phyloP scores from a whole-genome alignment of 176 grass and related monocot species.

The Carex scoparia region DNA sequence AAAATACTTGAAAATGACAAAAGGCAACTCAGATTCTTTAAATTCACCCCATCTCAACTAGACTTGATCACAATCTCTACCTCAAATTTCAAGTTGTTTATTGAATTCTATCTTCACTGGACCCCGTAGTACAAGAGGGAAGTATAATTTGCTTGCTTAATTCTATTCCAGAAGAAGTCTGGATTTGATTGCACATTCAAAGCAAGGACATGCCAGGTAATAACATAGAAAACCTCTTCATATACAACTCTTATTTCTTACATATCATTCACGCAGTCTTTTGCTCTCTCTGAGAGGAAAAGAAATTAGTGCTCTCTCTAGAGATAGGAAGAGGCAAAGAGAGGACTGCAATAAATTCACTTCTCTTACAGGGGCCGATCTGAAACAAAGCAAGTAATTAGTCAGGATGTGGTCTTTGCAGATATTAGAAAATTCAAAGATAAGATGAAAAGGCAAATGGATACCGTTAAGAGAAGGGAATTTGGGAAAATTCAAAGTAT shows the following conservation, averaged over 20 bases:
- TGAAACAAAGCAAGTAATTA: conserved; percentile 6
- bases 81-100: background rate
- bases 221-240: background rate
- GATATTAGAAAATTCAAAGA: conserved; percentile 8
- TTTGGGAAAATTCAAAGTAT: background rate
- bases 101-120: background rate
- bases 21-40: background rate
- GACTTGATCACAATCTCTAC: background rate
- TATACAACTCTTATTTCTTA: background rate
- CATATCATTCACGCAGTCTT: background rate
- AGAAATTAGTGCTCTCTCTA: background rate
- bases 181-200: conserved; percentile 16
- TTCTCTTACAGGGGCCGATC: conserved; percentile 18
- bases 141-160: background rate
- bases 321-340: background rate
- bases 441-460: background rate
- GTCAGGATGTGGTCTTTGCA: background rate
- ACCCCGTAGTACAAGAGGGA: background rate
- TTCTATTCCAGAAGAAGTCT: conserved; percentile 1
- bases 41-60: conserved; percentile 20
- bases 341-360: background rate
- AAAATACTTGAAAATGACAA: background rate
- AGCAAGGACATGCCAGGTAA: background rate
- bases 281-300: background rate
- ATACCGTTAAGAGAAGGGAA: background rate